phyloP scores from a whole-genome alignment of 495 filamentous ascomycete genomes.

The Penicillium simplicissimum region DNA sequence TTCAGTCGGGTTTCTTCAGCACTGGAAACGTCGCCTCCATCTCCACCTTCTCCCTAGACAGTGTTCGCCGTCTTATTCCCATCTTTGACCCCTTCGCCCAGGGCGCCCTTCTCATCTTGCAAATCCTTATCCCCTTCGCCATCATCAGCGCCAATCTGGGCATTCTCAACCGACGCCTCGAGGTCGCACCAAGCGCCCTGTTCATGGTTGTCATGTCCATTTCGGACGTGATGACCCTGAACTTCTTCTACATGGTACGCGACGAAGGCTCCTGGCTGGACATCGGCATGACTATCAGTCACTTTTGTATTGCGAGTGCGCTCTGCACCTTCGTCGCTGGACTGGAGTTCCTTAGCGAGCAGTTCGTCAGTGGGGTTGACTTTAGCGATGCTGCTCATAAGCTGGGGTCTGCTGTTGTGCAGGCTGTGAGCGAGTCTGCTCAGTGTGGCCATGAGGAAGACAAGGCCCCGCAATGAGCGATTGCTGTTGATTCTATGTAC shows the following conservation, averaged over 20 bases:
- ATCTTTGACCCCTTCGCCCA: constrained; percentile 94
- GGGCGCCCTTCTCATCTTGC: constrained; percentile 81
- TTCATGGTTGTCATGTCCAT: constrained; percentile 96
- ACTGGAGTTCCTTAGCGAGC: constrained; percentile 81
- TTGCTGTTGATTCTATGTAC: constrained; percentile 7
- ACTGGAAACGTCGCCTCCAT: constrained; percentile 96
- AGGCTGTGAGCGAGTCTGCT: constrained; percentile 20
- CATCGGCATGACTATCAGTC: constrained; percentile 92
- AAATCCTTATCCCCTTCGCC: constrained; percentile 91
- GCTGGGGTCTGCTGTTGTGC: constrained; percentile 18
- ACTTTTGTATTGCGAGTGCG: constrained; percentile 88
- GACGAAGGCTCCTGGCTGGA: constrained; percentile 98
- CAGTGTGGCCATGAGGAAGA: constrained; percentile 25
- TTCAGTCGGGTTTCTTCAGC: constrained; percentile 96
- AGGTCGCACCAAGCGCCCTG: constrained; percentile 77
- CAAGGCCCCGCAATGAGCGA: constrained; percentile 11
- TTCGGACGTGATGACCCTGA: constrained; percentile 88
- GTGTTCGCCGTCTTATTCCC: constrained; percentile 87
- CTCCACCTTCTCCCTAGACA: constrained; percentile 91
- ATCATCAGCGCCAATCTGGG: constrained; percentile 92
- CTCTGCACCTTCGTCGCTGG: constrained; percentile 88
- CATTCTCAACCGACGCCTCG: constrained; percentile 82
- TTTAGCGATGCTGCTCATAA: constrained; percentile 46
- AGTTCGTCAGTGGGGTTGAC: constrained; percentile 80
- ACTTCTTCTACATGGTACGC: constrained; percentile 96